phyloP scores from a whole-genome alignment of 345 rosid genomes.

The Passiflora organensis region DNA sequence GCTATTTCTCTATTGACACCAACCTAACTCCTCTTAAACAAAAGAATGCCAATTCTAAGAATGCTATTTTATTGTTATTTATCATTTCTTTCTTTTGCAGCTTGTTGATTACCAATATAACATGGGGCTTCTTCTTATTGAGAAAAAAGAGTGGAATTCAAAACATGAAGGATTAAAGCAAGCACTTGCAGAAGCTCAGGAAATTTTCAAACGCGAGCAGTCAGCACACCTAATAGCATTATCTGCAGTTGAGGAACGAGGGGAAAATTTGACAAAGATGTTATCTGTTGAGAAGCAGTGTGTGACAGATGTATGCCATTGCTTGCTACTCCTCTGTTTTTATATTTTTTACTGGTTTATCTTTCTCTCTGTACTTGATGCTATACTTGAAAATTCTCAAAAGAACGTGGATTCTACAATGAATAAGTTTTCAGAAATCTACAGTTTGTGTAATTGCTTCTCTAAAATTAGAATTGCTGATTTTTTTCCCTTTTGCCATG shows the following conservation, averaged over 20 bases:
- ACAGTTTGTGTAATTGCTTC: not conserved
- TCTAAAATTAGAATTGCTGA: no score
- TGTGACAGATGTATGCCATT: conserved; percentile 52
- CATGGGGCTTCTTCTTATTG: conserved; percentile 86
- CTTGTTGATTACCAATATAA: conserved; percentile 77
- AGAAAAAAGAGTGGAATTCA: conserved; percentile 65
- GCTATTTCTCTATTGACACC: no score
- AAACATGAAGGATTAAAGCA: conserved; percentile 45
- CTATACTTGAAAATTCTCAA: not conserved
- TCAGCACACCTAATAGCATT: conserved; percentile 50
- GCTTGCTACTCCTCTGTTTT: not conserved
- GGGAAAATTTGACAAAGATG: conserved; percentile 59
- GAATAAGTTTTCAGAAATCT: not conserved
- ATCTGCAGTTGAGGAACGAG: conserved; percentile 63
- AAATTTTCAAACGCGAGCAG: conserved; percentile 74
- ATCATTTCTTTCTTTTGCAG: conserved; percentile 11
- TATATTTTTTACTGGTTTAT: not conserved
- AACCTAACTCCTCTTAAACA: no score
- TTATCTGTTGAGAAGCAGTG: conserved; percentile 53
- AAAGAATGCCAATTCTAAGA: no score
- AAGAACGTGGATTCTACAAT: no score
- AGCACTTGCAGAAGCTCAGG: conserved; percentile 51
- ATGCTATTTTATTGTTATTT: not conserved
- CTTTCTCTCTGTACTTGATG: not conserved
- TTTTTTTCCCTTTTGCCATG: no score